Percentiles rank a stretch among this genome's conserved stretches.
Evolutionary conservation across 768 basidiomycete species (phyloP).

Genomic region (Aureoboletus auriporus): DNA sequence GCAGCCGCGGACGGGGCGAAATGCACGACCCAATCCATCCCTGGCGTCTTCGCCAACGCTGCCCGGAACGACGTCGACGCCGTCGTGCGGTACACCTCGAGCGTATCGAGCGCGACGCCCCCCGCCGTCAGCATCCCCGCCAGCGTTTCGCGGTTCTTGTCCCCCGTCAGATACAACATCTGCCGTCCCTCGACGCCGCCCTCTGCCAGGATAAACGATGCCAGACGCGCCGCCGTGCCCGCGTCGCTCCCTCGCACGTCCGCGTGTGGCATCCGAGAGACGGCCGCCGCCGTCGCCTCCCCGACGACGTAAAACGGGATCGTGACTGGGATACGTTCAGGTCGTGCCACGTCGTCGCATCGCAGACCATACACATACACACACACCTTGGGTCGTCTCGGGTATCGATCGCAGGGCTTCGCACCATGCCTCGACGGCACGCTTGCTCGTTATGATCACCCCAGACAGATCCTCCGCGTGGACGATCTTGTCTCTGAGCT

Average conservation of each 20-base stretch:
- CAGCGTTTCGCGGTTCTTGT: slow-evolving; percentile 78
- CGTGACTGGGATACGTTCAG: neutral
- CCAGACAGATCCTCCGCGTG: slow-evolving; percentile 43
- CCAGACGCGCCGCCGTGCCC: slow-evolving; percentile 69
- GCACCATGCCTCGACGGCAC: slow-evolving; percentile 73
- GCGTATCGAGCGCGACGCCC: slow-evolving; percentile 40
- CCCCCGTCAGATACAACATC: slow-evolving; percentile 78
- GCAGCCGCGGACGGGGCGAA: slow-evolving; percentile 74
- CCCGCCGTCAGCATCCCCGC: slow-evolving; percentile 44
- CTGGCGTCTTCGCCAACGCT: slow-evolving; percentile 33
- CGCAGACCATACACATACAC: too few species aligned
- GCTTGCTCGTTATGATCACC: slow-evolving; percentile 75
- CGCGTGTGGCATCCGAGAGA: slow-evolving; percentile 30
- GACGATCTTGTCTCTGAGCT: slow-evolving; percentile 41
- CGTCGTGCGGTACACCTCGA: slow-evolving; percentile 72
- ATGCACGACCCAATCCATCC: slow-evolving; percentile 65
- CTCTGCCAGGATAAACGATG: slow-evolving; percentile 53
- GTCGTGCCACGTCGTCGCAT: too few species aligned
- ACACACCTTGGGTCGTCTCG: slow-evolving; percentile 13
- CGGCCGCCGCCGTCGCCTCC: slow-evolving; percentile 49
- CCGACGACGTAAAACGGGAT: slow-evolving; percentile 82
- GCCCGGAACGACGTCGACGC: slow-evolving; percentile 49
- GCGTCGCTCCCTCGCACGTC: slow-evolving; percentile 46
- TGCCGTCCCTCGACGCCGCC: slow-evolving; percentile 15
- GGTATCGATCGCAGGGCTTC: slow-evolving; percentile 29